Base-by-base conservation (phyloP, 768 basidiomycete genomes). In the Tephrocybe sp. region DNA sequence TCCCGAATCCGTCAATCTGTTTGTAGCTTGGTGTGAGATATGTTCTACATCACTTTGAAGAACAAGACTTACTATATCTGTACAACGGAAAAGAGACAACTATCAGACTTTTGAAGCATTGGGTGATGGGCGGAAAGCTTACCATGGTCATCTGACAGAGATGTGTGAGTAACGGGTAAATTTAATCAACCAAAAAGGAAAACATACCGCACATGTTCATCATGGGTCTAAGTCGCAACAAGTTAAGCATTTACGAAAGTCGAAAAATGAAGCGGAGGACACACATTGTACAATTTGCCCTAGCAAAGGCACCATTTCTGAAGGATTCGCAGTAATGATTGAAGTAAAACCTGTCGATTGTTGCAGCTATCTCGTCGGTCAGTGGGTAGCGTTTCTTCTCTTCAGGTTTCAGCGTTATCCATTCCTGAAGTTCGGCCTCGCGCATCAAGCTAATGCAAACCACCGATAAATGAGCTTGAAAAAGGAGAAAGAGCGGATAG, bases 301-400 rank as follows among this genome's bases (percentile, higher is more conserved):
- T 74, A 1, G 91, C 90, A 66, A 95, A 97, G 0, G 91, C 93
- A 5, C 93, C 92, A 45, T 82, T 82, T 51, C 93, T 79, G 70
- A 95, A 97, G 39, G 74, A 67, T 42, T 86, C 78, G 59, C 93
- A 95, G 66, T 97, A 97, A 59, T 94, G 93, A 52, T 85, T 89
- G 73, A 94, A 95, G 64, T 85, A 85, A 62, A 88, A 93, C 33
- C 93, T 77, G 62, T 97, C 93, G 36, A 97, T 83, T 6, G 89
- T 86, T 3, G 72, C 59, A 41, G 69, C 67, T 56, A 97, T 88
- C 57, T 91, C 90, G 1, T 81, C 75, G 0, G 86, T 86, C 8
- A 97, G 63, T 1, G 73, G 75, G 54, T 71, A 81, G 1, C 55
- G 55, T 52, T 80, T 74, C 70, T 88, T 92, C 30, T 72, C 72